A percentile compares a stretch with the other conserved stretches of the same genome.
These are phyloP conservation scores for Dendrocalamus latiflorus DNA, from an alignment of 202 grass and related monocot species.

Conservation along the genomic window DNA sequence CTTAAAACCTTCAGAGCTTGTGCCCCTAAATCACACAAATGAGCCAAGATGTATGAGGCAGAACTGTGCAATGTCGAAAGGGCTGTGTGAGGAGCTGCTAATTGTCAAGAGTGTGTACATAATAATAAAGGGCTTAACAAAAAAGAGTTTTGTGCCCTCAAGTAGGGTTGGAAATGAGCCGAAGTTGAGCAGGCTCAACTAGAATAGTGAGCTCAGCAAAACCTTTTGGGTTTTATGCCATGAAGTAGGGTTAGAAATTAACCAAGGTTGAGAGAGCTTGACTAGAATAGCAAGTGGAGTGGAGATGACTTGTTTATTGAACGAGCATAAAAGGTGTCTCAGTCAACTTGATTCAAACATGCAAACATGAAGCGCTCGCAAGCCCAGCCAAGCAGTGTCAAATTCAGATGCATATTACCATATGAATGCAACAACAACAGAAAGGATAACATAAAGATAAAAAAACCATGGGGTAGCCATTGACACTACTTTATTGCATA, in stretches of 20 bases:
- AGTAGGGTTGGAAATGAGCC: no score
- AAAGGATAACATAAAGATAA: not conserved
- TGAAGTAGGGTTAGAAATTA: not conserved
- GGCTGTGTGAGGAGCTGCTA: no score
- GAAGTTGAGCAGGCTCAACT: not conserved
- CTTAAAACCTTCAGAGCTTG: no score
- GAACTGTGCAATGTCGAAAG: no score
- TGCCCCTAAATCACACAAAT: no score
- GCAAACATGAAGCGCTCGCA: not conserved
- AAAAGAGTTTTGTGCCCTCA: no score
- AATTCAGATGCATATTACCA: no score
- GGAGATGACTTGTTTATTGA: not conserved
- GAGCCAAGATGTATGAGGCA: no score
- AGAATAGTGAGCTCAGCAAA: not conserved
- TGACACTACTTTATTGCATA: not conserved
- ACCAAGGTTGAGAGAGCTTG: not conserved
- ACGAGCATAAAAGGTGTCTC: not conserved
- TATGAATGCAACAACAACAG: no score
- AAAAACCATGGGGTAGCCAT: not conserved
- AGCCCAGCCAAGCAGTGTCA: no score
- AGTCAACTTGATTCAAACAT: not conserved
- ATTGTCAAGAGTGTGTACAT: no score
- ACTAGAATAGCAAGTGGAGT: not conserved
- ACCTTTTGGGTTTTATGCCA: not conserved
- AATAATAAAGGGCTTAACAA: no score